Base-by-base conservation (phyloP, 176 grass and related monocot species). In the Raddia guianensis region DNA sequence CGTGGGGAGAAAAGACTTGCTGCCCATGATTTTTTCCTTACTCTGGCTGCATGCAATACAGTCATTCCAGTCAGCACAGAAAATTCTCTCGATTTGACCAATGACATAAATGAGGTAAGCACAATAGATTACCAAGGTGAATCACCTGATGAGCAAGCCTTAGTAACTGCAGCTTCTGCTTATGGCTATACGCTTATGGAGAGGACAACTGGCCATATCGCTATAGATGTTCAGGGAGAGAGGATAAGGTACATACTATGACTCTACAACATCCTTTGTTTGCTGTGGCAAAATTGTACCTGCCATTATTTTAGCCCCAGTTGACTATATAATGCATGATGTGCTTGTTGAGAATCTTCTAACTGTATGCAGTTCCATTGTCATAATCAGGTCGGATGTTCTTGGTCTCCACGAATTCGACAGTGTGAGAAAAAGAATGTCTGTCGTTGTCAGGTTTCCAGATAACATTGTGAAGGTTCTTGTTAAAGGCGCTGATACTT, bases 361-460 rank as follows among this genome's bases (percentile, higher is more conserved):
- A 9, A 13, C n/a, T 79, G 8, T 77, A 34, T 72, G 16, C 37
- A 82, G 68, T 62, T 71, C 73, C 72, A 46, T 68, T 85, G 16
- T 86, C 47, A 59, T 72, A 70, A 75, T 59, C 93, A 99, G 97
- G 93, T 80, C 96, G 83, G 97, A 99, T 91, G 97, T 99, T 72
- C 92, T 99, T 82, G 97, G 97, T 85, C 92, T 99, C 15, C 97
- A 99, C 77, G 97, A 99, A 88, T 99, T 99, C 63, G 97, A 99
- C 53, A 99, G 97, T 42, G 82, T 95, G 76, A 86, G 97, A 71
- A 99, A 99, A 91, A 95, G 92, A 88, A 99, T 99, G 97, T 99
- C 97, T 58, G 97, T 99, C 63, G 87, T 99, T 53, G 92, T 99
- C 84, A 92, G 89, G 71, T 91, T 99, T 87, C 93, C 97, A 9